A percentile compares a stretch with the other conserved stretches of the same genome.
These are phyloP conservation scores for Cryphonectria nitschkei DNA, from an alignment of 2,329 filamentous ascomycete species.

Conservation along the genomic window DNA sequence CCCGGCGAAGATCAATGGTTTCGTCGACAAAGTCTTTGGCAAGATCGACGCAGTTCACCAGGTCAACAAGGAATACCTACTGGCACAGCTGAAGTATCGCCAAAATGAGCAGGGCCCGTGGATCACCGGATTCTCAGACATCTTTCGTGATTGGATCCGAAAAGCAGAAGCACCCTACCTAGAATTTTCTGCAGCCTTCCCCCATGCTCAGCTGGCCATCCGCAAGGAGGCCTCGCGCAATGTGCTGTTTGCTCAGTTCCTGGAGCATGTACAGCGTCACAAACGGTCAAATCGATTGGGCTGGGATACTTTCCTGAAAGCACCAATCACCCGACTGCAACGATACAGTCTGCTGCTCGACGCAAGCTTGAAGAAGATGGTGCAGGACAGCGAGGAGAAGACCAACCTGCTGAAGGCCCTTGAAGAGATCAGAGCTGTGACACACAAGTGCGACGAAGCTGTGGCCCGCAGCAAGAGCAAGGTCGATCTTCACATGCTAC, in stretches of 20 bases:
- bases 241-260: constrained; percentile 81
- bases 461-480: constrained; percentile 92
- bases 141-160: constrained; percentile 97
- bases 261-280: constrained; percentile 79
- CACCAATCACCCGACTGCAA: constrained; percentile 89
- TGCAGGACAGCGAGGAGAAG: constrained; percentile 86
- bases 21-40: constrained; percentile 85
- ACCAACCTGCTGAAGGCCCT: constrained; percentile 81
- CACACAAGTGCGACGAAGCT: constrained; percentile 86
- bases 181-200: constrained; percentile 88
- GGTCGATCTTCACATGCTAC: constrained; percentile 83
- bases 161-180: constrained; percentile 89
- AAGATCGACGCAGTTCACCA: constrained; percentile 86
- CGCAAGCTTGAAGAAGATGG: constrained; percentile 83
- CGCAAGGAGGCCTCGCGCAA: constrained; percentile 85
- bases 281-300: constrained; percentile 80
- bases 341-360: constrained; percentile 83
- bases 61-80: constrained; percentile 88
- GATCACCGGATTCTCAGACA: constrained; percentile 91
- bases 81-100: constrained; percentile 93
- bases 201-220: constrained; percentile 79
- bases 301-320: constrained; percentile 94
- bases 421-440: constrained; percentile 87
- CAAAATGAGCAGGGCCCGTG: constrained; percentile 97
- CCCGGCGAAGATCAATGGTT: constrained; percentile 76